Evolutionary conservation across 2,329 filamentous ascomycete species (phyloP), one percentile per base, ranked within the genome.

Genomic region (Akanthomyces lecanii): DNA sequence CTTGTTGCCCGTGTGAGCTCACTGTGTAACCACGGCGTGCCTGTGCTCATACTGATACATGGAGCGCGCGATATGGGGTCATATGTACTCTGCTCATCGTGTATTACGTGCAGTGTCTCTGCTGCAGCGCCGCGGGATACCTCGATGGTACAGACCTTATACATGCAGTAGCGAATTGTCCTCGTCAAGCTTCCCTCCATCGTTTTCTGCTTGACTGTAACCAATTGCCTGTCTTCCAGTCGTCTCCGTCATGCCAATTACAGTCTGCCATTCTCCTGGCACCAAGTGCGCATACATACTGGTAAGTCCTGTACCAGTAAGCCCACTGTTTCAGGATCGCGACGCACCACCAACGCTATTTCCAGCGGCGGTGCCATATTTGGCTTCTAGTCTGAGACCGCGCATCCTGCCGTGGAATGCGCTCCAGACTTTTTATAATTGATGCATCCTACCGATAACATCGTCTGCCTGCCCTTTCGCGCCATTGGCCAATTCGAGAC

Each of bases 261-360:
- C 23, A 23, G 47, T 8, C 30, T 52, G 33, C 33, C 33, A 6
- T 36, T 36, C 28, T 25, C 30, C 25, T 28, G 47, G 50, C 28
- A 52, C 30, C 21, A 25, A 30, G 23, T 36, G 8, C 8, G 33
- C 28, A 6, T 30, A 30, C 6, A 30, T 30, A 30, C 28, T 30
- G 33, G 10, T 36, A 36, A 4, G 8, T 36, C 1, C 33, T 36
- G 33, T 36, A 30, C 14, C 6, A 48, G 25, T 60, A 62, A 62
- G 60, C 60, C 51, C 60, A 48, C 36, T 62, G 60, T 62, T 62
- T 62, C 60, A 62, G 60, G 38, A 51, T 60, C 47, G 57, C 45
- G 47, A 45, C 44, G 33, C 45, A 44, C 28, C 57, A 16, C 7
- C 47, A 50, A 60, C 44, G 23, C 36, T 38, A 47, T 58, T 58